A percentile compares a stretch with the other conserved stretches of the same genome.
phyloP scores from a whole-genome alignment of 1,139 yeast species.

The Yamadazyma buinensis region DNA sequence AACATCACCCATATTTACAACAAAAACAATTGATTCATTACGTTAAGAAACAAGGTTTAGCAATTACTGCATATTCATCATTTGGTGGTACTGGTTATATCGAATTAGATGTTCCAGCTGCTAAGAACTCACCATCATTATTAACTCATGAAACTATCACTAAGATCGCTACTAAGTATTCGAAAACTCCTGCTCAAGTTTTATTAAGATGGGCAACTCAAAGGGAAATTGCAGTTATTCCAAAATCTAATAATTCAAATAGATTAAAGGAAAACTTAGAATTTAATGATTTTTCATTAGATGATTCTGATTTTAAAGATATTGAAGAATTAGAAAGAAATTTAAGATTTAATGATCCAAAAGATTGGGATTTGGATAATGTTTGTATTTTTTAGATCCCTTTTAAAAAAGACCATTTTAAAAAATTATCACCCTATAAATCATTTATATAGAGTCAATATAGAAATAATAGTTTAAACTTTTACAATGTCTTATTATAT shows the following conservation, averaged over 20 bases:
- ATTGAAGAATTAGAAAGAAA: conserved; percentile 59
- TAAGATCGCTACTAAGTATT: conserved; percentile 51
- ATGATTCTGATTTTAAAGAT: conserved; percentile 49
- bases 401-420: too few species aligned
- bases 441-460: too few species aligned
- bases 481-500: too few species aligned
- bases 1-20: conserved; percentile 88
- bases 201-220: conserved; percentile 81
- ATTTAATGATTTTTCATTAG: conserved; percentile 51
- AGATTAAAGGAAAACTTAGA: conserved; percentile 57
- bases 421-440: too few species aligned
- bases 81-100: conserved; percentile 74
- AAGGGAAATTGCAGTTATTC: conserved; percentile 67
- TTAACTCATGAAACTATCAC: conserved; percentile 52
- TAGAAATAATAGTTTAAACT: too few species aligned
- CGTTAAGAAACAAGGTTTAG: conserved; percentile 59
- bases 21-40: conserved; percentile 66
- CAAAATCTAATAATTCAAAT: conserved; percentile 64
- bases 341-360: conserved; percentile 82
- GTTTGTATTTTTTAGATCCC: conserved; percentile 16
- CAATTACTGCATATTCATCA: conserved; percentile 81
- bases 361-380: conserved; percentile 15
- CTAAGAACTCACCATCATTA: conserved; percentile 48
- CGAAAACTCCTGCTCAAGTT: conserved; percentile 58
- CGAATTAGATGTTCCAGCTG: conserved; percentile 54